A percentile compares a stretch with the other conserved stretches of the same genome.
These are phyloP conservation scores for Dioscorea cayenensis DNA, from an alignment of 116 monocot genomes.

Conservation along the genomic window DNA sequence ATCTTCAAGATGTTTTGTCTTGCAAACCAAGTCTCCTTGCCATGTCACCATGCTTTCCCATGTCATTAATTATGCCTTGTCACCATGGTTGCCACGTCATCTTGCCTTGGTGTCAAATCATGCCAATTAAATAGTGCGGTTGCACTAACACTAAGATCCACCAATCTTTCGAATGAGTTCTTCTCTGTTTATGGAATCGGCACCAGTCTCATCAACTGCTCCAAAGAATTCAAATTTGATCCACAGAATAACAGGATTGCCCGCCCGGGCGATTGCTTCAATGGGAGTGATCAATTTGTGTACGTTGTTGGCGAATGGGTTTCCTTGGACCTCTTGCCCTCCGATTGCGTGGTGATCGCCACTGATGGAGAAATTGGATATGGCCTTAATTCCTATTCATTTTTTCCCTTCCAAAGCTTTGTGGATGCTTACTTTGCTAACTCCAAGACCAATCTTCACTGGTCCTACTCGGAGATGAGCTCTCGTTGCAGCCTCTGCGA, in stretches of 20 bases:
- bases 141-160: too few species aligned
- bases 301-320: neutral
- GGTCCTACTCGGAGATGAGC: neutral
- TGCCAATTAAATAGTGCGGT: too few species aligned
- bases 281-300: neutral
- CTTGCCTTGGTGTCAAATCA: too few species aligned
- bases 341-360: neutral
- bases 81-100: too few species aligned
- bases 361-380: neutral
- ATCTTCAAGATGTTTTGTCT: too few species aligned
- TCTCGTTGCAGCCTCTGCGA: neutral
- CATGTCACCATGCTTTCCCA: too few species aligned
- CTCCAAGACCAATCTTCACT: neutral
- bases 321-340: neutral
- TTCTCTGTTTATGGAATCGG: neutral
- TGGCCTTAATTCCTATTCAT: neutral
- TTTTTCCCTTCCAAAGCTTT: neutral
- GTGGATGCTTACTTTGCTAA: neutral
- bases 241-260: too few species aligned
- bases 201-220: constrained; percentile 1
- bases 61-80: too few species aligned
- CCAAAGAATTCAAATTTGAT: neutral
- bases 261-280: neutral
- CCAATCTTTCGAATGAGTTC: neutral
- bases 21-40: too few species aligned